Evolutionary conservation across 1,139 yeast species (phyloP), one percentile per base, ranked within the genome.

Genomic region (Candida dubliniensis): DNA sequence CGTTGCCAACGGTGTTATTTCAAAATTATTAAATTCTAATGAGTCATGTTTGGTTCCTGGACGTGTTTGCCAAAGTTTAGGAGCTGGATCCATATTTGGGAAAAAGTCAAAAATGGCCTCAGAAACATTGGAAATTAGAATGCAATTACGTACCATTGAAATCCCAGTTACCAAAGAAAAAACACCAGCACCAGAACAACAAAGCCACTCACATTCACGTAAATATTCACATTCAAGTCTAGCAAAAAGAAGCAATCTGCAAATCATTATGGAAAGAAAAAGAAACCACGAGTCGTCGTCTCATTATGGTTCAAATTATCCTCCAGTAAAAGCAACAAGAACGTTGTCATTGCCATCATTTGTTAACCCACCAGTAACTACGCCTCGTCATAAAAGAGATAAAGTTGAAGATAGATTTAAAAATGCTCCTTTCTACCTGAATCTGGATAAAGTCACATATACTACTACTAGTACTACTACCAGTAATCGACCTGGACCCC

Each of bases 1-100:
- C 58, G 93, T 85, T 8, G 84, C 88, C 14, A 77, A 81, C 52
- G 93, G 93, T 0, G 69, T 81, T 18, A 69, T 82, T 40, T 80
- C 88, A 1, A 68, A 71, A 31, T 58, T 73, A 34, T 49, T 72
- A 9, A 55, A 64, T 31, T 46, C 64, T 6, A 64, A 65, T 31
- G 56, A 63, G 5, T 61, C 61, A 35, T 39, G 43, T 32, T 60
- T 82, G 31, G 71, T 85, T 12, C 84, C 88, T 0, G 93, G 93
- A 1, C 68, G 89, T 48, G 84, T 85, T 18, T 84, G 90, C 54
- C 84, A 84, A 42, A 84, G 81, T 58, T 73, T 85, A 51, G 76
- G 82, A 0, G 85, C 82, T 4, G 69, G 69, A 44, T 71, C 64
- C 44, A 53, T 73, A 61, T 64, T 72, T 71, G 72, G 81, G 54